Percentiles rank a stretch among this genome's conserved stretches.
phyloP scores from a whole-genome alignment of 2,329 filamentous ascomycete genomes.

The Cytospora paraplurivora region DNA sequence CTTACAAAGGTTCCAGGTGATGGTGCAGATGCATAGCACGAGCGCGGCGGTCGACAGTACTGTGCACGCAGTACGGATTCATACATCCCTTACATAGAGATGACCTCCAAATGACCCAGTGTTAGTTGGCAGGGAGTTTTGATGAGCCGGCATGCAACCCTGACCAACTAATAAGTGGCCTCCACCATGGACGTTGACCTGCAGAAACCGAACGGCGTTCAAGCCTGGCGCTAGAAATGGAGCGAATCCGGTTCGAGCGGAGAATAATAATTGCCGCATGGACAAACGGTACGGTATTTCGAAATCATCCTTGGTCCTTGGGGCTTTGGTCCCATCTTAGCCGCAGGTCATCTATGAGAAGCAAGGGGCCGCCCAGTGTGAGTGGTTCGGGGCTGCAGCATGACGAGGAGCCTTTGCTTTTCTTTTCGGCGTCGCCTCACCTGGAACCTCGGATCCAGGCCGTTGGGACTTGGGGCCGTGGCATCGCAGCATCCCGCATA shows the following conservation, averaged over 20 bases:
- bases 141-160: constrained; percentile 28
- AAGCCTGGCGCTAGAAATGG: constrained; percentile 17
- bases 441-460: constrained; percentile 26
- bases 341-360: constrained; percentile 8
- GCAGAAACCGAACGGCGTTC: constrained; percentile 14
- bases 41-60: background rate
- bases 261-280: constrained; percentile 20
- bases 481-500: constrained; percentile 10
- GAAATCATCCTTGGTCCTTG: constrained; percentile 17
- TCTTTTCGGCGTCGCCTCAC: constrained; percentile 7
- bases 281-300: constrained; percentile 8
- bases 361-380: constrained; percentile 12
- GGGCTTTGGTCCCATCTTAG: constrained; percentile 13
- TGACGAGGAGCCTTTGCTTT: constrained; percentile 12
- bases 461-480: constrained; percentile 24
- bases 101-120: constrained; percentile 20
- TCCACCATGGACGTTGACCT: constrained; percentile 22
- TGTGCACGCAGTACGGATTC: constrained; percentile 6
- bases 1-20: background rate
- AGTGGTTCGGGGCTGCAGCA: constrained; percentile 3
- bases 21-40: background rate
- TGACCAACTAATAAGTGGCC: constrained; percentile 20
- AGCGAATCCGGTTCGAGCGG: constrained; percentile 24
- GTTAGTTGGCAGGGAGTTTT: constrained; percentile 23
- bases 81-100: constrained; percentile 9